A percentile compares a stretch with the other conserved stretches of the same genome.
Conservation (phyloP, 108 stramenopile species). For the Cylindrotheca closterium region DNA sequence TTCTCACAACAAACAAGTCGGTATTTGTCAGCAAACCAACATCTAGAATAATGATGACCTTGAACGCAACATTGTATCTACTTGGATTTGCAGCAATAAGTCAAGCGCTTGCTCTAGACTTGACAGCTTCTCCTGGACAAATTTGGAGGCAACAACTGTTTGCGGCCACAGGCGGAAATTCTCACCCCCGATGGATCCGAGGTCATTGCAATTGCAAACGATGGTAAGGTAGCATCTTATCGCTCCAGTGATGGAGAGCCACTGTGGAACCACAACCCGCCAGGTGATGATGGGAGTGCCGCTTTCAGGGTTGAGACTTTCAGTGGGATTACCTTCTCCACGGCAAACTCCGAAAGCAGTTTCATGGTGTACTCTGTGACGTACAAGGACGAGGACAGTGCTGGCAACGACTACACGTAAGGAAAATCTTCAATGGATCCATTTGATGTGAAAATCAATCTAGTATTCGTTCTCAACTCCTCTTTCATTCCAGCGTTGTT, state of each 20-base stretch:
- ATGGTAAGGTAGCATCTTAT: conserved; percentile 3
- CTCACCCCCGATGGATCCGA: conserved; percentile 3
- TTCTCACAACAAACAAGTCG: no score
- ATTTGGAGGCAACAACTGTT: conserved; percentile 8
- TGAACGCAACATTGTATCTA: not conserved
- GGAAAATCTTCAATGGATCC: not conserved
- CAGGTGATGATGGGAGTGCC: not conserved
- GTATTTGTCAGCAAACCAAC: no score
- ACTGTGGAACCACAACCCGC: not conserved
- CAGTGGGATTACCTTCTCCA: conserved; percentile 5
- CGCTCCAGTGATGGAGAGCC: conserved; percentile 4
- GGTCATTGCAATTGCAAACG: not conserved
- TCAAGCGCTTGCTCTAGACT: not conserved
- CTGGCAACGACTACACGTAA: conserved; percentile 5
- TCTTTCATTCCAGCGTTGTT: conserved; percentile 18
- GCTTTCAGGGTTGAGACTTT: not conserved
- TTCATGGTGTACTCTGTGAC: conserved; percentile 11
- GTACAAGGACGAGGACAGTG: not conserved
- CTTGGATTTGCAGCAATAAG: not conserved
- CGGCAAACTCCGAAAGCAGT: not conserved
- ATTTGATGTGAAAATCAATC: not conserved
- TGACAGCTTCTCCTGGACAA: not conserved
- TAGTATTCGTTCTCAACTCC: not conserved
- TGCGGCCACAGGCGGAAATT: conserved; percentile 3
- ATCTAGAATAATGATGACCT: not conserved